Evolutionary conservation across 1,284 basidiomycete genomes (phyloP), one percentile per base, ranked within the genome.

Genomic region (Ceratobasidium sp.): DNA sequence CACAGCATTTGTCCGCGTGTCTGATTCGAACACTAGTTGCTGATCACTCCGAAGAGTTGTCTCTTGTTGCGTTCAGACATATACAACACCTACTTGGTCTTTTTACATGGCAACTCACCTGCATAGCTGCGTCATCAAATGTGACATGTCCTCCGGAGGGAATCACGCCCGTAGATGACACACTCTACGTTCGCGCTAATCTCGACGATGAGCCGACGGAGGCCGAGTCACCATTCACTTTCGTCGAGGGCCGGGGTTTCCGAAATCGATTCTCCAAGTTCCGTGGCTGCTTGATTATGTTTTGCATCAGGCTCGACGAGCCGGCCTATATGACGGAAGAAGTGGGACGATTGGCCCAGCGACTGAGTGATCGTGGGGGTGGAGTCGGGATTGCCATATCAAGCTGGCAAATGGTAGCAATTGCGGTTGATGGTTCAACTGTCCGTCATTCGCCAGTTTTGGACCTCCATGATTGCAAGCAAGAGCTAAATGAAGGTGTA

Each of bases 381-480:
- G 34, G n/a, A 25, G 10, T 56, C 1, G 54, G 54, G 3, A 56
- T 56, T 8, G 15, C 43, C 13, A 40, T 56, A 20, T 56, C 54
- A 25, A 56, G 54, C 20, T 38, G 12, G 15, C 54, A 56, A 25
- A 6, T 42, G 8, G 38, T 56, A 7, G 54, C 20, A 27, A 38
- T 56, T 25, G 54, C 54, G 2, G 54, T 56, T 12, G 53, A 54
- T 34, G 29, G 53, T 8, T 35, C 29, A 17, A 38, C 15, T 7
- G 32, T 34, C 22, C 53, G 54, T 17, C 54, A 56, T 22, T 54
- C 54, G 12, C 54, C 54, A 13, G n/a, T 42, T 1, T 38, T 56
- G 3, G 35, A 56, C 34, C 17, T 56, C 43, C 35, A 56, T 27
- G 27, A 56, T 25, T 10, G 31, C n/a, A 25, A 42, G 2, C 20